A percentile compares a stretch with the other conserved stretches of the same genome.
These are phyloP conservation scores for Phytophthora foliorum DNA, from an alignment of 352 stramenopile species.

Conservation along the genomic window DNA sequence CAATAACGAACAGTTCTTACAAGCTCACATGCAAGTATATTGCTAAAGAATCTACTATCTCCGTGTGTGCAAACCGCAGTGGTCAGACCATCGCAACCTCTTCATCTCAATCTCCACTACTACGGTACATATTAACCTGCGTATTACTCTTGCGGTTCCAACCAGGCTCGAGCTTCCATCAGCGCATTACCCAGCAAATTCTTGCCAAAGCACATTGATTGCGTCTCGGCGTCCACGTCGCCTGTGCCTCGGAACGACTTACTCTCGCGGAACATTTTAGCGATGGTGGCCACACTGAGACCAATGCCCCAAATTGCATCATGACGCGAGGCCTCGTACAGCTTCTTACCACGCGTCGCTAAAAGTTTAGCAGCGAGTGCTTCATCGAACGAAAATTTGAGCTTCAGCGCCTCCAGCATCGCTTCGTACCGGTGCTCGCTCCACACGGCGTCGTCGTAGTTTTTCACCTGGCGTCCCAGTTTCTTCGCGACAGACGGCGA, in stretches of 20 bases:
- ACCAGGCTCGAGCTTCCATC: constrained; percentile 58
- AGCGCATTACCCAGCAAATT: constrained; percentile 70
- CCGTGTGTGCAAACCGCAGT: too few species aligned
- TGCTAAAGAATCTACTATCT: too few species aligned
- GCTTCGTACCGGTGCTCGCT: constrained; percentile 43
- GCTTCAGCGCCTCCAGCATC: constrained; percentile 73
- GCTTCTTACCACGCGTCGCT: constrained; percentile 48
- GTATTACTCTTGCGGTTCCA: constrained; percentile 36
- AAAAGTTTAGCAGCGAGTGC: constrained; percentile 47
- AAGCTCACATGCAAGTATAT: too few species aligned
- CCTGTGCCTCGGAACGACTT: constrained; percentile 45
- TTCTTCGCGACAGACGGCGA: constrained; percentile 55
- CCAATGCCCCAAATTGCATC: constrained; percentile 78
- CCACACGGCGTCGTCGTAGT: constrained; percentile 69
- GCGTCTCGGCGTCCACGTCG: constrained; percentile 44
- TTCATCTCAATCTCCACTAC: too few species aligned
- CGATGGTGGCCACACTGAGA: constrained; percentile 48
- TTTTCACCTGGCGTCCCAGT: constrained; percentile 58
- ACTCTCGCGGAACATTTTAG: constrained; percentile 50
- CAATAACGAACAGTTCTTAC: too few species aligned
- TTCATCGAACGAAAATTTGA: constrained; percentile 61
- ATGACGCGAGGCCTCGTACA: constrained; percentile 63
- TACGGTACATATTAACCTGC: too few species aligned
- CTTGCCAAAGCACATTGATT: constrained; percentile 49
- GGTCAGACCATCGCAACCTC: too few species aligned